phyloP scores from a whole-genome alignment of 2,329 filamentous ascomycete genomes.

The Hypoxylon sp. region DNA sequence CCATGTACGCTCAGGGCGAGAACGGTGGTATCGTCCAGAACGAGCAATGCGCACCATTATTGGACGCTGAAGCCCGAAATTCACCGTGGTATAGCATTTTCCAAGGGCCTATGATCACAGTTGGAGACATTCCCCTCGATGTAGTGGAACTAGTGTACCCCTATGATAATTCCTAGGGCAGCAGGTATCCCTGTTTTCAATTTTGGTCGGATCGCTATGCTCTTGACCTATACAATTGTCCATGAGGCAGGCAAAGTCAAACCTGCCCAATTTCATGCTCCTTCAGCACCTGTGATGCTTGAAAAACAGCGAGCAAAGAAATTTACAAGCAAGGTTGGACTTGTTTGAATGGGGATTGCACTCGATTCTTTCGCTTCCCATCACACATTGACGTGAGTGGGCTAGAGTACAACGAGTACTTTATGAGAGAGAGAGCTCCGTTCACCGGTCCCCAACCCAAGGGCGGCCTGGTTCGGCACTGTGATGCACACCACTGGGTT shows the following conservation, averaged over 20 bases:
- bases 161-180: no score
- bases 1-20: conserved; percentile 76
- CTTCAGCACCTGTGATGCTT: conserved; percentile 57
- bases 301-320: conserved; percentile 57
- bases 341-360: conserved; percentile 59
- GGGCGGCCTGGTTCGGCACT: conserved; percentile 53
- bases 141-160: no score
- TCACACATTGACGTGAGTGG: conserved; percentile 45
- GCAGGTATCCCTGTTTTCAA: no score
- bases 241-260: conserved; percentile 49
- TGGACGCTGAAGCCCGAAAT: no score
- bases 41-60: conserved; percentile 35
- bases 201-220: no score
- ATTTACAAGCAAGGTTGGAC: conserved; percentile 55
- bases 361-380: conserved; percentile 63
- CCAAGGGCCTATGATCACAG: no score
- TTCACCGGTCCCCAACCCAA: conserved; percentile 58
- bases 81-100: no score
- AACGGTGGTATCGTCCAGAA: conserved; percentile 91
- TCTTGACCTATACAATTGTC: conserved; percentile 37
- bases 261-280: conserved; percentile 53
- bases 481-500: no score
- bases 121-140: no score
- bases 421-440: conserved; percentile 67
- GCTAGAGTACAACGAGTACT: conserved; percentile 69